Evolutionary conservation across 2,329 filamentous ascomycete genomes (phyloP), one percentile per base, ranked within the genome.

Genomic region (Cephalotrichum gorgonifer): DNA sequence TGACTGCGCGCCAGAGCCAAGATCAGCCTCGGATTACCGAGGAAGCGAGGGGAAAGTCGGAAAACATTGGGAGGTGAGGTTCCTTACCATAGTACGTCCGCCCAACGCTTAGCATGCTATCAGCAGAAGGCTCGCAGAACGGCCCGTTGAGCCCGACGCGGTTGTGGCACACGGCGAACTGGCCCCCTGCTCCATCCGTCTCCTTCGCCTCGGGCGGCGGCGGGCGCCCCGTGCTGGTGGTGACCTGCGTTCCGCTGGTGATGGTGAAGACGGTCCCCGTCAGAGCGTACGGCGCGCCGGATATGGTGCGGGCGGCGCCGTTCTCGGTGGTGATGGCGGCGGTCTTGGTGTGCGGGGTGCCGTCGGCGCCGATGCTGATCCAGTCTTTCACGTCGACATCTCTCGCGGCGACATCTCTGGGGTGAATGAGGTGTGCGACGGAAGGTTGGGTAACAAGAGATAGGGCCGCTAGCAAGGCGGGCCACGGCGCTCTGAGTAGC

Each of bases 21-120:
- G 14, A 25, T 43, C 23, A 38, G 22, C 22, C 11, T 25, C 11
- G 3, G 41, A 27, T 43, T 20, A n/a, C 20, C 15, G 12, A 30
- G 12, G 22, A 3, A 9, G 35, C 33, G 8, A 20, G 12, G n/a
- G 25, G n/a, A 43, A 39, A 35, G 5, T 7, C 22, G 30, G 27
- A 7, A 7, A 15, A n/a, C n/a, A n/a, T n/a, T n/a, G n/a, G n/a
- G n/a, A n/a, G n/a, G n/a, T n/a, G n/a, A 6, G 8, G 14, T 33
- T 51, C 50, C 58, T 50, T 44, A 66, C 63, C 53, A 49, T 64
- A 67, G 48, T 67, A 68, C 0, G 62, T 61, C 11, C 49, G 49
- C 1, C 60, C 62, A 3, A 59, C 55, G 31, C 56, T 52, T 17
- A 68, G 46, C 43, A 57, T 48, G 42, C 55, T 60, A n/a, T 60